phyloP scores from a whole-genome alignment of 1,284 basidiomycete genomes.

The Laetiporus sulphureus region DNA sequence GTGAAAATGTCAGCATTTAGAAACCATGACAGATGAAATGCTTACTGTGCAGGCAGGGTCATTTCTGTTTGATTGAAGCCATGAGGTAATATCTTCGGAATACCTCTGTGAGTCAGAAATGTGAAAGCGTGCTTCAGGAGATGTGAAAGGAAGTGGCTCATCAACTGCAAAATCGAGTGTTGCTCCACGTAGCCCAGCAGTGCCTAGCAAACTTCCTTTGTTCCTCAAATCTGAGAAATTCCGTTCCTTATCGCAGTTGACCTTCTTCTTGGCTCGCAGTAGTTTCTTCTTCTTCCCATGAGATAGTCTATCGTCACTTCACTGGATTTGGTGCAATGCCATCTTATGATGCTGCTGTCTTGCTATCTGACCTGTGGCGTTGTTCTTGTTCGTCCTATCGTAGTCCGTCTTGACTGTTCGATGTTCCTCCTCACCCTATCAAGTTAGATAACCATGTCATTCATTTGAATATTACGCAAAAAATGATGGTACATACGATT shows the following conservation, averaged over 20 bases:
- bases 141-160: conserved; percentile 5
- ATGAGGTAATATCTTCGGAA: conserved; percentile 7
- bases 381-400: conserved; percentile 23
- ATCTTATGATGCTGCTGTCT: too few relatives aligned
- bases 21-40: neutral
- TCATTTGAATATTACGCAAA: neutral
- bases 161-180: too few relatives aligned
- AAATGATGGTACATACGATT: conserved; percentile 17
- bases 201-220: too few relatives aligned
- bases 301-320: too few relatives aligned
- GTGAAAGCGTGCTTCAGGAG: conserved; percentile 9
- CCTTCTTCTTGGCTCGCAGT: too few relatives aligned
- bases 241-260: too few relatives aligned
- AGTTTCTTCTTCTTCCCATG: too few relatives aligned
- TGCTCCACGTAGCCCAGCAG: too few relatives aligned
- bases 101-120: conserved; percentile 6
- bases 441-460: too few relatives aligned
- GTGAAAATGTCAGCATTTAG: neutral
- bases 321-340: too few relatives aligned
- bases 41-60: conserved; percentile 14
- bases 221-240: too few relatives aligned
- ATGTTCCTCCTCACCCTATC: conserved; percentile 18
- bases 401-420: conserved; percentile 27
- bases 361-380: conserved; percentile 19
- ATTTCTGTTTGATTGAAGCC: conserved; percentile 4